phyloP scores from a whole-genome alignment of 1,284 basidiomycete genomes.

The Rhodotorula mucilaginosa region DNA sequence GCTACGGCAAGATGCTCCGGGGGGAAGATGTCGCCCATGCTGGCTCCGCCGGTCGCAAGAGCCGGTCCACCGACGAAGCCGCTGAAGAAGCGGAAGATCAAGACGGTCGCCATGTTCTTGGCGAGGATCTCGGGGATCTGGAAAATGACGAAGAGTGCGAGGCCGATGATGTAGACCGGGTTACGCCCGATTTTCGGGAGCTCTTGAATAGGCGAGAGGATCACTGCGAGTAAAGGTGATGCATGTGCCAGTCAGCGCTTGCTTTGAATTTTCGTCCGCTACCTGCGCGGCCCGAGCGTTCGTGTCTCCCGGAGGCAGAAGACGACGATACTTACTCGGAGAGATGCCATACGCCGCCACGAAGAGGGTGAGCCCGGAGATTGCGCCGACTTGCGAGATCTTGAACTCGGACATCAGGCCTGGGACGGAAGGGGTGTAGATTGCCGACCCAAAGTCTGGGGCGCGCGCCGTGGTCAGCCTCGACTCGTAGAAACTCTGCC shows the following conservation, averaged over 20 bases:
- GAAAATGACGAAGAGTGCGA: constrained; percentile 34
- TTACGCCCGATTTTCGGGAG: constrained; percentile 44
- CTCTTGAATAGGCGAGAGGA: constrained; percentile 48
- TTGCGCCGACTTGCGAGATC: constrained; percentile 28
- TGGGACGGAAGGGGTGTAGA: constrained; percentile 43
- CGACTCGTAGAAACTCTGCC: too few relatives aligned
- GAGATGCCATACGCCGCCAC: constrained; percentile 37
- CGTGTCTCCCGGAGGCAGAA: too few relatives aligned
- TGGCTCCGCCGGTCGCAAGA: constrained; percentile 46
- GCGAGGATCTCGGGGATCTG: constrained; percentile 24
- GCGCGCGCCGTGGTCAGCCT: not conserved
- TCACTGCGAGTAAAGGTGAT: constrained; percentile 33
- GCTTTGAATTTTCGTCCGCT: not conserved
- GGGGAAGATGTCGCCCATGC: constrained; percentile 41
- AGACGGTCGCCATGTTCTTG: constrained; percentile 11
- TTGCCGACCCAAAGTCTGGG: constrained; percentile 43
- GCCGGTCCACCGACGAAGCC: constrained; percentile 45
- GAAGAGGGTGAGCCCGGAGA: constrained; percentile 38
- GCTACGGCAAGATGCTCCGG: constrained; percentile 13
- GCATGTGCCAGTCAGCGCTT: not conserved
- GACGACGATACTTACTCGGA: constrained; percentile 16
- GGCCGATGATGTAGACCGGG: constrained; percentile 40
- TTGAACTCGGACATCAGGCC: constrained; percentile 39
- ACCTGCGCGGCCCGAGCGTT: not conserved
- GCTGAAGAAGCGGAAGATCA: constrained; percentile 41